Evolutionary conservation across 345 rosid species (phyloP).

Genomic region (Ricinus communis): DNA sequence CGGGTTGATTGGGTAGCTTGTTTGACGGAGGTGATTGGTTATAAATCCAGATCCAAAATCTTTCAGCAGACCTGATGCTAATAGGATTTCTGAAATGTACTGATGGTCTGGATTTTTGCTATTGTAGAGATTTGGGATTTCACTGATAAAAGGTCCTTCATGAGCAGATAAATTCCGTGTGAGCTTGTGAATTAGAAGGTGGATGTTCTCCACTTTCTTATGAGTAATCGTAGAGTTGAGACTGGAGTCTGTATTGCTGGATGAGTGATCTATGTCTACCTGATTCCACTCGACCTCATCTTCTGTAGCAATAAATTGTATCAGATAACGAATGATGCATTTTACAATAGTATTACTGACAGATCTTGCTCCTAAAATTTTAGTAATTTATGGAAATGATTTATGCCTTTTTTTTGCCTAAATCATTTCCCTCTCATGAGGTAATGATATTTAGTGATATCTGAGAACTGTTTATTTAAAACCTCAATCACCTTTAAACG

Average conservation of each 20-base stretch:
- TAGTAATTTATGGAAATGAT: slow-evolving; percentile 1
- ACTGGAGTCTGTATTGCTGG: slow-evolving; percentile 31
- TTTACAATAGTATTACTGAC: not conserved
- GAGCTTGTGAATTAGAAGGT: slow-evolving; percentile 24
- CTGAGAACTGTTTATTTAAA: not conserved
- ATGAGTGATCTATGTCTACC: slow-evolving; percentile 22
- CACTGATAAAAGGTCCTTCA: slow-evolving; percentile 21
- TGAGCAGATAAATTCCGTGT: slow-evolving; percentile 17
- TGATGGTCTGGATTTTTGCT: slow-evolving; percentile 47
- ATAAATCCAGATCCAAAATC: slow-evolving; percentile 45
- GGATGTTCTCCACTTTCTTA: slow-evolving; percentile 28
- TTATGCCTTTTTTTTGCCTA: not conserved
- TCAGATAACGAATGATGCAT: not conserved
- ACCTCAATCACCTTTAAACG: slow-evolving; percentile 51
- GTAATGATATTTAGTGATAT: not conserved
- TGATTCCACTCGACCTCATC: slow-evolving; percentile 47
- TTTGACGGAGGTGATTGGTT: slow-evolving; percentile 46
- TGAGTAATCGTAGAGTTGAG: slow-evolving; percentile 38
- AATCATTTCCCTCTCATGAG: not conserved
- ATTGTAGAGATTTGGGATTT: slow-evolving; percentile 23
- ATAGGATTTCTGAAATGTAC: slow-evolving; percentile 59
- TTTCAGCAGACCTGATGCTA: slow-evolving; percentile 59
- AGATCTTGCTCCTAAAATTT: not conserved
- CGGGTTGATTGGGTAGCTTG: slow-evolving; percentile 56
- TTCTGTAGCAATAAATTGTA: slow-evolving; percentile 39